Evolutionary conservation across 768 basidiomycete species (phyloP).

Genomic region (Mycena olivaceomarginata): DNA sequence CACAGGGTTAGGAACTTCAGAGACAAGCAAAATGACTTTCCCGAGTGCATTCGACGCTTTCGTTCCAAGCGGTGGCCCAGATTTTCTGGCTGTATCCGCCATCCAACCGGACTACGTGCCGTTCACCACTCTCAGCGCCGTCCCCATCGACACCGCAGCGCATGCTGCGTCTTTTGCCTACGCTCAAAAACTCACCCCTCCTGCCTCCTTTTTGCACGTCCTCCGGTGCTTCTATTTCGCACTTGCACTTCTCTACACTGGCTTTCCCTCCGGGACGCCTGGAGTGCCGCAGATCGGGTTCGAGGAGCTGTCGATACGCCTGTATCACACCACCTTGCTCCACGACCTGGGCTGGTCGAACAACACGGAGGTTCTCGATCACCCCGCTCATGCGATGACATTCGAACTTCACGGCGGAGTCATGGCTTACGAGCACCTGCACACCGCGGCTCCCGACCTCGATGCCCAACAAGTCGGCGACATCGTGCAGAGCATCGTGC

Average conservation of each 20-base stretch:
- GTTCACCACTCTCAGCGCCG: not conserved
- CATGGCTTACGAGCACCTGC: conserved; percentile 3
- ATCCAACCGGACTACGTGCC: not conserved
- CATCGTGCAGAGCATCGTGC: not conserved
- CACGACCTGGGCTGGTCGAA: not conserved
- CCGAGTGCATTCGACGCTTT: not conserved
- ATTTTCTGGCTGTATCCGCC: conserved; percentile 1
- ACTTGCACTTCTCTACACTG: not conserved
- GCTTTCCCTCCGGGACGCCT: not conserved
- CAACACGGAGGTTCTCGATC: not conserved
- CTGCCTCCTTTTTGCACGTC: not conserved
- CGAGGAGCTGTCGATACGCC: not conserved
- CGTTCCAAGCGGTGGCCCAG: not conserved
- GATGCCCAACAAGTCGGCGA: not conserved
- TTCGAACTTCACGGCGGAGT: not conserved
- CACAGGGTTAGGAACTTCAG: not conserved
- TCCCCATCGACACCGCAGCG: not conserved
- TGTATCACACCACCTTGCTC: not conserved
- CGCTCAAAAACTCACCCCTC: not conserved
- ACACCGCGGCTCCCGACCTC: not conserved
- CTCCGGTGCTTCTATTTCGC: not conserved
- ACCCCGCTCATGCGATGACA: not conserved
- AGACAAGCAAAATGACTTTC: conserved; percentile 2
- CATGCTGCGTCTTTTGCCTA: not conserved
- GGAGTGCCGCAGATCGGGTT: not conserved